Evolutionary conservation across 352 stramenopile genomes (phyloP), one percentile per base, ranked within the genome.

Genomic region (Phytophthora vignae): DNA sequence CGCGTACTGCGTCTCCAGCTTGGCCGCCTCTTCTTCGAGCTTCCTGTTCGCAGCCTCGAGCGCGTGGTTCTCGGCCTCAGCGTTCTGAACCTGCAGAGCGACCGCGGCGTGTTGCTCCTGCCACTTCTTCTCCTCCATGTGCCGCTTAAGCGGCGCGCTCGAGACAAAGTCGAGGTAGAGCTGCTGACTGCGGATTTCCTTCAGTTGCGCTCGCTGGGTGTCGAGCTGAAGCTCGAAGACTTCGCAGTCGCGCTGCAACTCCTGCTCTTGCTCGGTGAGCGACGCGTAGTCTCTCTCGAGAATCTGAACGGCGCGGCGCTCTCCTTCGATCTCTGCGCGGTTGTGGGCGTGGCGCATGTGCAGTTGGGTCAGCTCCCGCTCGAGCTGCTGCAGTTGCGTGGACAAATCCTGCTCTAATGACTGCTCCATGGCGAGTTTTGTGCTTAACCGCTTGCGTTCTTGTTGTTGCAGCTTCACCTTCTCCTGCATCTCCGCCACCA

Each of bases 71-170:
- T 87, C 81, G 1, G 65, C 56, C 7, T 90, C 73, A 5, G 78
- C 77, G 2, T 82, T 71, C 8, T 68, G 33, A 1, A 81, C 75
- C 17, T 81, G 67, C 0, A 69, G 38, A 1, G 65, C 49, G 0
- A 90, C 64, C 12, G 61, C 65, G 7, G 76, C 76, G 22, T 87
- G 73, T 42, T 92, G 76, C 27, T 92, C 84, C 4, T 80, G 68
- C 7, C 74, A 64, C 50, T 92, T 90, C 48, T 89, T 89, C 57
- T 90, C 81, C 44, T 92, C 84, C 46, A 91, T 64, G 46, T 90
- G 78, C 25, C 77, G 79, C 54, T 88, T 90, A 58, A 91, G 72
- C 9, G 83, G 83, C 1, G 76, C 77, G 12, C 73, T 81, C 17
- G 82, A 89, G 12, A 90, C 75, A 50, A 88, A 87, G 55, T 91